These are phyloP conservation scores for Macrotyloma uniflorum DNA, from an alignment of 306 rosid species.

Conservation along the genomic window DNA sequence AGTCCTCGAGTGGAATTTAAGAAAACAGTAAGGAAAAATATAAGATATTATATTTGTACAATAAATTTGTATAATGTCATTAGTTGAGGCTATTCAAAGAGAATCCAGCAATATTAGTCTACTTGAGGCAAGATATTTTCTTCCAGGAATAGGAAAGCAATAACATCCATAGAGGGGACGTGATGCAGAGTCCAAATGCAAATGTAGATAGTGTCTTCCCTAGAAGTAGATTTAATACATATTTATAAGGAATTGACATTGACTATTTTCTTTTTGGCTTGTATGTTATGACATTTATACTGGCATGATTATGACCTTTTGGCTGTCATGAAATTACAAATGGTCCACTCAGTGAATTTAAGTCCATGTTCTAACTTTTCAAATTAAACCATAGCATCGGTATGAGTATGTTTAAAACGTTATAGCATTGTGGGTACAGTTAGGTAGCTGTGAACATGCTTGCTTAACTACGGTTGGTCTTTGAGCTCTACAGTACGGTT, in stretches of 20 bases:
- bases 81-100: background rate
- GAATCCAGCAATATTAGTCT: background rate
- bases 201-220: constrained; percentile 10
- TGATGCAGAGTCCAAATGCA: background rate
- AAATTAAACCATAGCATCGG: background rate
- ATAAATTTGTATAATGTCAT: background rate
- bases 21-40: background rate
- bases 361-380: background rate
- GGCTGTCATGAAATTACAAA: constrained; percentile 15
- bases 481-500: background rate
- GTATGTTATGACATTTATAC: background rate
- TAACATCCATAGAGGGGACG: background rate
- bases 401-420: background rate
- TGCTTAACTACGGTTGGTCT: background rate
- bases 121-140: constrained; percentile 1
- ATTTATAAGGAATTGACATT: constrained; percentile 4
- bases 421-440: background rate
- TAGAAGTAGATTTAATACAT: background rate
- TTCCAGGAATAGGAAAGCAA: background rate
- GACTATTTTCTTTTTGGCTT: constrained; percentile 3
- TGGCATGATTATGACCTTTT: constrained; percentile 29
- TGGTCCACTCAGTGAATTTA: constrained; percentile 32
- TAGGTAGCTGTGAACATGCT: background rate
- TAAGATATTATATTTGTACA: background rate
- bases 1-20: background rate